phyloP scores from a whole-genome alignment of 805 yeast species.

The Sporopachydermia quercuum region DNA sequence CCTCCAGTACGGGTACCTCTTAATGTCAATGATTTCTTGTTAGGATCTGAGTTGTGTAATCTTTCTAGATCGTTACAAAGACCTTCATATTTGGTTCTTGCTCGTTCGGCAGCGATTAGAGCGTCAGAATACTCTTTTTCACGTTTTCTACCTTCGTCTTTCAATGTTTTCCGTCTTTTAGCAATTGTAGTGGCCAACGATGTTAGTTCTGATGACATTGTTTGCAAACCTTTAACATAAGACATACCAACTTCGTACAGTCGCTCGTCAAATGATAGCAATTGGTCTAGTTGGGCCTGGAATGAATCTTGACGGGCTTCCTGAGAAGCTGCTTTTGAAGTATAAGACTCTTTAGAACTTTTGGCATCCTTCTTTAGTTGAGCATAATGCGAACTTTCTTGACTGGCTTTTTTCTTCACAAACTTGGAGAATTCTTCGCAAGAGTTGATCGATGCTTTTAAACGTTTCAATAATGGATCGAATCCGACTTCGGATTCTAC shows the following conservation, averaged over 20 bases:
- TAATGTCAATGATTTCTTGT: constrained; percentile 66
- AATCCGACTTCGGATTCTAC: constrained; percentile 63
- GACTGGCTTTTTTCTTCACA: constrained; percentile 59
- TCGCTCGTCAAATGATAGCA: constrained; percentile 68
- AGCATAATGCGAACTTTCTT: constrained; percentile 64
- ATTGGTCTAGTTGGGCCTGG: constrained; percentile 45
- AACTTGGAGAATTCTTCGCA: constrained; percentile 78
- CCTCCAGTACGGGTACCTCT: constrained; percentile 62
- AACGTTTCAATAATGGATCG: constrained; percentile 51
- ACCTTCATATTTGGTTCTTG: constrained; percentile 61
- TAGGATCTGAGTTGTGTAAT: constrained; percentile 66
- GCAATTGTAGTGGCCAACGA: constrained; percentile 59
- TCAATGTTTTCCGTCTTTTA: constrained; percentile 56
- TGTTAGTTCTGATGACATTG: constrained; percentile 72
- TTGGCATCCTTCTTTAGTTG: constrained; percentile 50
- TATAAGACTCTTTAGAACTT: constrained; percentile 26
- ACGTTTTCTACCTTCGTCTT: constrained; percentile 67
- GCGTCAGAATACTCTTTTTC: constrained; percentile 82
- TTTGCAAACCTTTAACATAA: constrained; percentile 63
- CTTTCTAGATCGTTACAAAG: constrained; percentile 80
- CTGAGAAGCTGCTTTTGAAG: constrained; percentile 12
- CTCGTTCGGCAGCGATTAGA: constrained; percentile 75
- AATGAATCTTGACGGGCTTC: constrained; percentile 51
- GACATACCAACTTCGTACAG: constrained; percentile 56
- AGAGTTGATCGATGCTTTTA: constrained; percentile 67